These are phyloP conservation scores for Theobroma grandiflorum DNA, from an alignment of 441 rosid species.

Conservation along the genomic window DNA sequence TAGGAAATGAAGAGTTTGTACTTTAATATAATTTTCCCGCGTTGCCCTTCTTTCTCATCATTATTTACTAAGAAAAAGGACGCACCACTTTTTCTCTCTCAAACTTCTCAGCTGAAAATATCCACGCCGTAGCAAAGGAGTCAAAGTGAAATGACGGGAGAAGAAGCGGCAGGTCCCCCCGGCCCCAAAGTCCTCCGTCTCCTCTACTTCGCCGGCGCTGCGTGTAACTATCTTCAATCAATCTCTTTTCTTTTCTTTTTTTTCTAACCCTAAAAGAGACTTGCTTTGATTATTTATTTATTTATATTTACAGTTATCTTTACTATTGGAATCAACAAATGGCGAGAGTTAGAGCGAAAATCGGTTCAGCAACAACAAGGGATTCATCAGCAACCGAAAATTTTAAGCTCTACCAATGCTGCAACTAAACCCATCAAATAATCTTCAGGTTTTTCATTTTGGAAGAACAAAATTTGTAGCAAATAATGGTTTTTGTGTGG, in stretches of 20 bases:
- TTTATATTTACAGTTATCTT: constrained; percentile 51
- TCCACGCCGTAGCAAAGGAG: not conserved
- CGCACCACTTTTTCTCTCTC: too few relatives aligned
- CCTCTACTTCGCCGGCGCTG: constrained; percentile 73
- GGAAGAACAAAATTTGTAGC: not conserved
- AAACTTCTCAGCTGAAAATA: not conserved
- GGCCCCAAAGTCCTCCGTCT: constrained; percentile 67
- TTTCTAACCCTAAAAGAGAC: not conserved
- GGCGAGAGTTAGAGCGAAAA: constrained; percentile 69
- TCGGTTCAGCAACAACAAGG: constrained; percentile 48
- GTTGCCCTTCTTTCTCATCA: too few relatives aligned
- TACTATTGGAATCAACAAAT: constrained; percentile 63
- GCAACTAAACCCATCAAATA: constrained; percentile 45
- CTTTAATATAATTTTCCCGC: too few relatives aligned
- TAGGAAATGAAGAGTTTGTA: too few relatives aligned
- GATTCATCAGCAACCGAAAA: constrained; percentile 30
- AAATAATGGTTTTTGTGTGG: too few relatives aligned
- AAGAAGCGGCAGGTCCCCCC: constrained; percentile 64
- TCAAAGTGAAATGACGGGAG: constrained; percentile 45
- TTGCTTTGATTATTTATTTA: not conserved
- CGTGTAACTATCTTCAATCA: constrained; percentile 47
- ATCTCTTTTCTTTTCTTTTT: not conserved
- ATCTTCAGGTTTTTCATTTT: constrained; percentile 23
- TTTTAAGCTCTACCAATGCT: constrained; percentile 39
- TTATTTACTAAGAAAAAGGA: too few relatives aligned